phyloP scores from a whole-genome alignment of 2,329 filamentous ascomycete species.

The Lecanicillium sp. region DNA sequence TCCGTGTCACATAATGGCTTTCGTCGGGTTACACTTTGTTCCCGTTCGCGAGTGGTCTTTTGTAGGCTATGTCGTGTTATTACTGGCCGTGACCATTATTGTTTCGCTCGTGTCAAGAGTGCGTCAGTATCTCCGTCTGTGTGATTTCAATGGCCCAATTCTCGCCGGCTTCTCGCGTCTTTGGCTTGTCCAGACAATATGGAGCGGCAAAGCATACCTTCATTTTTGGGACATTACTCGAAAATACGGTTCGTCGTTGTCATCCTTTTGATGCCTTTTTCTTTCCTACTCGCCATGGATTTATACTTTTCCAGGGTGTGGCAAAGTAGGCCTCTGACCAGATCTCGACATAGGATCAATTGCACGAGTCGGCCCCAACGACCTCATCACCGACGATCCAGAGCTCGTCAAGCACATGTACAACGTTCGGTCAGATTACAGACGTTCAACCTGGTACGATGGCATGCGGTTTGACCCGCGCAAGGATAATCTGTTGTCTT shows the following conservation, averaged over 20 bases:
- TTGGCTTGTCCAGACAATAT: slow-evolving; percentile 26
- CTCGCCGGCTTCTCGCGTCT: slow-evolving; percentile 28
- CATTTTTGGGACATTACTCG: slow-evolving; percentile 26
- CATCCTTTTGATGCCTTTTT: too few relatives aligned
- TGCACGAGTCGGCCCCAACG: slow-evolving; percentile 31
- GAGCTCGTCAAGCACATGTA: slow-evolving; percentile 27
- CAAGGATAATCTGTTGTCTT: slow-evolving; percentile 41
- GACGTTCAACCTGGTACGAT: slow-evolving; percentile 34
- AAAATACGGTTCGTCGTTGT: slow-evolving; percentile 28
- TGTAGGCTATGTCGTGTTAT: slow-evolving; percentile 8
- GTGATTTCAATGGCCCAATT: slow-evolving; percentile 30
- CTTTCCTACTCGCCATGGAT: slow-evolving; percentile 10
- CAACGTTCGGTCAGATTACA: slow-evolving; percentile 24
- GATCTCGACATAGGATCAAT: slow-evolving; percentile 20
- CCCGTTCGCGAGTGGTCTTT: slow-evolving; percentile 1
- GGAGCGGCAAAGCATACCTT: slow-evolving; percentile 23
- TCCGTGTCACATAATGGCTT: too few relatives aligned
- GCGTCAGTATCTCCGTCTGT: slow-evolving; percentile 26
- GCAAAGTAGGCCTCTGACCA: slow-evolving; percentile 1
- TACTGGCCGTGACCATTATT: background rate
- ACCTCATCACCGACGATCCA: slow-evolving; percentile 29
- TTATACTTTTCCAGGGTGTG: too few relatives aligned
- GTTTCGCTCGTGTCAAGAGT: slow-evolving; percentile 11
- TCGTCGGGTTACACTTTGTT: too few relatives aligned
- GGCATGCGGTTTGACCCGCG: slow-evolving; percentile 43